Base-by-base conservation (phyloP, 2,329 filamentous ascomycete genomes). In the Monosporascus sp. region DNA sequence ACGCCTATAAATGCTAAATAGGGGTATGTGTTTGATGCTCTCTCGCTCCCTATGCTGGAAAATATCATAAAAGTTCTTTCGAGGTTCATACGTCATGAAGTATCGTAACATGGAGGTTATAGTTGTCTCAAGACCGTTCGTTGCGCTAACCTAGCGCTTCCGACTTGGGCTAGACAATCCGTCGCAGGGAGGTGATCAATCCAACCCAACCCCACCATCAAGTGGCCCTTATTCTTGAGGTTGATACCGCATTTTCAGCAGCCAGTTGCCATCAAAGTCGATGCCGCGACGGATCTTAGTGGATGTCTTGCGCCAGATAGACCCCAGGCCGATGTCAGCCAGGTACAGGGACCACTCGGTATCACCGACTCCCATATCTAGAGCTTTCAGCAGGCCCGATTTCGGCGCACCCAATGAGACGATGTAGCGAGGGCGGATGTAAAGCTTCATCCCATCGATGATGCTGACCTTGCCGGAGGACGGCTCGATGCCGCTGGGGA, bases 321-420 rank as follows among this genome's bases (percentile, higher is more conserved):
- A 86, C 2, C 85, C 86, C 16, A 97, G 82, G 0, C 94, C 93
- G 59, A 97, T 87, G 68, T 99, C 94, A 2, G 87, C 91, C 14
- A 97, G 82, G 66, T 85, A 89, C 1, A 97, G 74, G 51, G 87
- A 84, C 91, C 92, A 96, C 54, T 83, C 78, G 17, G 76, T 76
- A 9, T 70, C 65, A 3, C 75, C 80, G 47, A 82, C 78, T 0
- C 79, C 82, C 6, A 80, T 79, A 22, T 84, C 80, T 58, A 96
- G 78, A 0, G 89, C 89, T 63, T 89, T 88, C 7, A 97, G 72
- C 2, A 97, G 74, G 0, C 94, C 94, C 3, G 84, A 85, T 66
- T 96, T 91, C 0, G 94, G 93, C 2, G 90, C 91, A 1, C 90
- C 93, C 51, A 97, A 83, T 31, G 89, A 87, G 3, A 96, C 86